A percentile compares a stretch with the other conserved stretches of the same genome.
phyloP scores from a whole-genome alignment of 495 filamentous ascomycete species.

The Astrothelium subdiscretum region DNA sequence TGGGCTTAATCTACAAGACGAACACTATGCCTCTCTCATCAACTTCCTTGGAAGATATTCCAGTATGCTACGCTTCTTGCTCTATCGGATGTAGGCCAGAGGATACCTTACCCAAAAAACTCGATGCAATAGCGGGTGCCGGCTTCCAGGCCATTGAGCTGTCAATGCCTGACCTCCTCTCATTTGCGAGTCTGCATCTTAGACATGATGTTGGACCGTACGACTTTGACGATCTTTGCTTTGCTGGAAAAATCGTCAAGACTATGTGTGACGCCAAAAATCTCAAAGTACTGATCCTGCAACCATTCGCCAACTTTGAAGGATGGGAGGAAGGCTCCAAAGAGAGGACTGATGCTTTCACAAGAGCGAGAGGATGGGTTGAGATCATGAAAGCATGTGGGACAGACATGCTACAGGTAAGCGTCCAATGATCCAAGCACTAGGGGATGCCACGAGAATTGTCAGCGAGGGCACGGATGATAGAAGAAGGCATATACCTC shows the following conservation, averaged over 20 bases:
- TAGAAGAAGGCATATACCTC: too few relatives aligned
- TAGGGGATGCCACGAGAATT: too few relatives aligned
- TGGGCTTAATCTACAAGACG: too few relatives aligned
- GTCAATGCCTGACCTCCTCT: conserved; percentile 62
- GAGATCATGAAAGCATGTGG: conserved; percentile 59
- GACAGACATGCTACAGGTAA: conserved; percentile 62
- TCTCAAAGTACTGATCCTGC: conserved; percentile 59
- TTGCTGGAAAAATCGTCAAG: conserved; percentile 40
- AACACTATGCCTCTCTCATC: conserved; percentile 22
- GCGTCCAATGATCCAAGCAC: background rate
- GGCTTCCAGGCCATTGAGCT: conserved; percentile 65
- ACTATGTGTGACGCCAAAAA: conserved; percentile 39
- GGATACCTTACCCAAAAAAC: conserved; percentile 50
- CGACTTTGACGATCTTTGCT: conserved; percentile 45
- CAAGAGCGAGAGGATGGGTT: conserved; percentile 56
- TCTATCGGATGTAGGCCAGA: conserved; percentile 44
- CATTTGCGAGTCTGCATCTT: conserved; percentile 43
- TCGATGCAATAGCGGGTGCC: conserved; percentile 53
- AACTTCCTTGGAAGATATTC: conserved; percentile 36
- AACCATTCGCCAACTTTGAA: conserved; percentile 73
- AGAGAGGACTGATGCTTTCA: conserved; percentile 54
- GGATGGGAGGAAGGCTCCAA: conserved; percentile 52
- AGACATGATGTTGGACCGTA: conserved; percentile 38
- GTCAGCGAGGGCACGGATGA: too few relatives aligned
- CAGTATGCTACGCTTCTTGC: conserved; percentile 52